Evolutionary conservation across 306 rosid genomes (phyloP), one percentile per base, ranked within the genome.

Genomic region (Trifolium subterraneum): DNA sequence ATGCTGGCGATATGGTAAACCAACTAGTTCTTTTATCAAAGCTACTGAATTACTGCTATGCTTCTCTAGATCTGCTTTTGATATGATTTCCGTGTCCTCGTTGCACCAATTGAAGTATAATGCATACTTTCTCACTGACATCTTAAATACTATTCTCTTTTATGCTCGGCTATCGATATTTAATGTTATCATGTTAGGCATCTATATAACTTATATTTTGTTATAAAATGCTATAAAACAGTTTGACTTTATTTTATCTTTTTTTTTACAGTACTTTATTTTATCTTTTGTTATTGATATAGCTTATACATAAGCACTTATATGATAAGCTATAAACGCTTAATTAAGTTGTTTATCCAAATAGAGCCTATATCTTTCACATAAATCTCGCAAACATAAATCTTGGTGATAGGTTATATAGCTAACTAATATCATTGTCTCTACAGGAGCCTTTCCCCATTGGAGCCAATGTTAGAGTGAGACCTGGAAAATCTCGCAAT

Each of bases 371-470:
- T 45, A 12, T 45, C n/a, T 11, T 4, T 11, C 1, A 44, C 50
- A 44, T 13, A 44, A 4, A n/a, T 12, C 47, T 10, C 18, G 55
- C 27, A 38, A 15, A 63, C 19, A 15, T 68, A 61, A 62, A 67
- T 45, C 73, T 8, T 36, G 13, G 10, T 14, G 18, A 64, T 15
- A 23, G 1, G 2, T 1, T 1, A 1, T 1, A 25, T 25, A 2
- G 12, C 22, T 39, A 70, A 71, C 47, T 12, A 41, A 71, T 22
- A 8, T 2, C 38, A 45, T 64, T 82, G 50, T 72, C 59, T 75
- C 68, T 68, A 65, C 82, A 91, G 97, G 95, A 91, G 76, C 97
- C 97, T 67, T 91, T 91, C 66, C 97, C 97, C 41, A 80, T 91
- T 84, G 97, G 95, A 38, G 72, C 75, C 71, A 85, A 83, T 70